Evolutionary conservation across 1,284 basidiomycete genomes (phyloP), one percentile per base, ranked within the genome.

Genomic region (Moniliella sp.): DNA sequence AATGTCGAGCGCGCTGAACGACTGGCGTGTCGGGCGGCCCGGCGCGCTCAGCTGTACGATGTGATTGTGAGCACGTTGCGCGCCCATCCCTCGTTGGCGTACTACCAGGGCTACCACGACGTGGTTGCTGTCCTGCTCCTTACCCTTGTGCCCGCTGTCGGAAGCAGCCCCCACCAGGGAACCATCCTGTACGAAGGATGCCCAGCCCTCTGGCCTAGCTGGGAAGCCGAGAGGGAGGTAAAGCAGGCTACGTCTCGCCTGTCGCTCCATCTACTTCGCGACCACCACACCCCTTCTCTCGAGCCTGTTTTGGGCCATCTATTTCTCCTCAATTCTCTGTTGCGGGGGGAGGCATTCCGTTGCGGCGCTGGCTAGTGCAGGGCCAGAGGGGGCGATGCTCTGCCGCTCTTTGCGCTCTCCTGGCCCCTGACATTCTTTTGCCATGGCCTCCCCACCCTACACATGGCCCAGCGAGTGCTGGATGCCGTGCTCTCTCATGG

Each of bases 101-200:
- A 91, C 61, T 93, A 36, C 15, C 51, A 82, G 73, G 84, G 84
- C 25, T 88, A 81, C 57, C 84, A 93, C 57, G 84, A 91, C 54
- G 80, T 93, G 28, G 67, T 82, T 18, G 76, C 79, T 0, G 79
- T 91, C 8, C 44, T 91, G 0, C 77, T 78, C 45, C 67, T 91
- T 16, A 84, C 82, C 0, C 65, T 84, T 27, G n/a, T 18, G 12
- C 32, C 32, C 25, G 31, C 18, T 10, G n/a, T 27, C 23, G 8
- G 15, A 16, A 14, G 26, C 28, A 5, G 16, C 12, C 12, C 29
- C 8, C 35, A 37, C 23, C n/a, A 32, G 1, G 13, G 26, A 5
- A 10, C 14, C 21, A n/a, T n/a, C n/a, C n/a, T n/a, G n/a, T n/a
- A n/a, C n/a, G n/a, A n/a, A n/a, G n/a, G n/a, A n/a, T n/a, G n/a